phyloP scores from a whole-genome alignment of 2,329 filamentous ascomycete genomes.

The Dactylella cylindrospora region DNA sequence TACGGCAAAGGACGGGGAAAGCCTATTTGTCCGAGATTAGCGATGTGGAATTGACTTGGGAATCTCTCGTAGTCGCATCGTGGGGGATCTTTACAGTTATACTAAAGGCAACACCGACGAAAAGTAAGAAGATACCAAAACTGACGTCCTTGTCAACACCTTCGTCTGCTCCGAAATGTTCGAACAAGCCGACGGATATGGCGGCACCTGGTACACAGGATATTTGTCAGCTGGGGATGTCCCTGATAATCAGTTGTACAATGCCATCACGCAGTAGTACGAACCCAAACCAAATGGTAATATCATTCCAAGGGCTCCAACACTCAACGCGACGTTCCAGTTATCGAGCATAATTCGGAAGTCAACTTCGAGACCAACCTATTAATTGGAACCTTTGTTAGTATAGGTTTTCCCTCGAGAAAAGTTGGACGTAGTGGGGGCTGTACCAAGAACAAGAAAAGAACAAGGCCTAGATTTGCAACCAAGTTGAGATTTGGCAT shows the following conservation, averaged over 20 bases:
- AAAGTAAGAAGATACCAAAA: slow-evolving; percentile 63
- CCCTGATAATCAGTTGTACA: neutral
- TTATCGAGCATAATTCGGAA: slow-evolving; percentile 74
- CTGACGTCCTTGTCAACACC: slow-evolving; percentile 52
- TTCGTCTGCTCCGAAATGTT: slow-evolving; percentile 65
- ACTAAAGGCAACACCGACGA: slow-evolving; percentile 88
- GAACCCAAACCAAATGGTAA: slow-evolving; percentile 80
- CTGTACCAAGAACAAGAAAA: slow-evolving; percentile 75
- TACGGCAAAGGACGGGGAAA: slow-evolving; percentile 89
- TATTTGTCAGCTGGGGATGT: neutral
- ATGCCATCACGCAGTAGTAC: slow-evolving; percentile 19
- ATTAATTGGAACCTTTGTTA: neutral
- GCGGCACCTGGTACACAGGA: slow-evolving; percentile 53
- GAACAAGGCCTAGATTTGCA: slow-evolving; percentile 77
- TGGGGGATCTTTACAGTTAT: slow-evolving; percentile 67
- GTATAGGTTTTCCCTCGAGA: neutral
- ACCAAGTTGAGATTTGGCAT: slow-evolving; percentile 75
- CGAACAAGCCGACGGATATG: slow-evolving; percentile 77
- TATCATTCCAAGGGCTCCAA: slow-evolving; percentile 76
- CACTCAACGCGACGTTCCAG: slow-evolving; percentile 75
- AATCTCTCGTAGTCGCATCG: neutral
- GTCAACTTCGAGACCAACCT: slow-evolving; percentile 78
- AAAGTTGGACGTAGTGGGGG: neutral
- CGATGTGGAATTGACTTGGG: neutral
- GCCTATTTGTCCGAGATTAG: slow-evolving; percentile 54